These are phyloP conservation scores for Bryoerythrophyllum caledonicum DNA, from an alignment of 225 moss, liverwort and hornwort genomes.

Conservation along the genomic window DNA sequence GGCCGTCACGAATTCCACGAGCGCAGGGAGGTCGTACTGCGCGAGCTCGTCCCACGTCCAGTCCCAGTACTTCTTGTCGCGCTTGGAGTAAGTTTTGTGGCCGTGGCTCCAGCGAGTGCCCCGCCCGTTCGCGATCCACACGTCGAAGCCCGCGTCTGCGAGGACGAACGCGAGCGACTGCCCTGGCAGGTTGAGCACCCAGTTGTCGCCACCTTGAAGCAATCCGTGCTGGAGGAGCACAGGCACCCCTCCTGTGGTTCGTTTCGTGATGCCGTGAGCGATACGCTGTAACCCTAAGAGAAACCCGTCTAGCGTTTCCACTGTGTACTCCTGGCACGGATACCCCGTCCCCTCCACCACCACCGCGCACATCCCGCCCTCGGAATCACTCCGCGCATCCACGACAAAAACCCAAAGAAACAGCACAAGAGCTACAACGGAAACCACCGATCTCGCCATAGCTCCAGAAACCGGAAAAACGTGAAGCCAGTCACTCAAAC, in stretches of 20 bases:
- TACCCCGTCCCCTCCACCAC: constrained; percentile 47
- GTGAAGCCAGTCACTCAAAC: background rate
- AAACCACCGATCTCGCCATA: constrained; percentile 16
- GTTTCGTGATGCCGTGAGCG: constrained; percentile 34
- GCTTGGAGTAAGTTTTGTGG: constrained; percentile 43
- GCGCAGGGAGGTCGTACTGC: constrained; percentile 65
- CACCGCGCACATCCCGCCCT: constrained; percentile 41
- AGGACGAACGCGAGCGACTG: constrained; percentile 84
- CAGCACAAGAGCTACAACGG: constrained; percentile 1
- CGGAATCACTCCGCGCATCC: background rate
- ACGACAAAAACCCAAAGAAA: background rate
- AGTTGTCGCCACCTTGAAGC: constrained; percentile 85
- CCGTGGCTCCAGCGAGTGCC: constrained; percentile 97
- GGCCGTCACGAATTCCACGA: constrained; percentile 49
- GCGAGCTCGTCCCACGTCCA: constrained; percentile 95
- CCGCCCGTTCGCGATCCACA: constrained; percentile 90
- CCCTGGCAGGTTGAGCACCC: constrained; percentile 75
- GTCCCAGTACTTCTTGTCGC: constrained; percentile 67
- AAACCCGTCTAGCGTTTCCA: constrained; percentile 73
- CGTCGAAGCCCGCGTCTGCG: constrained; percentile 94
- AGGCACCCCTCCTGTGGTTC: constrained; percentile 42
- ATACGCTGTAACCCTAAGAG: constrained; percentile 83
- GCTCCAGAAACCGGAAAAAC: background rate
- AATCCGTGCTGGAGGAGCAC: constrained; percentile 88
- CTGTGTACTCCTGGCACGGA: constrained; percentile 49